Evolutionary conservation across 1,284 basidiomycete genomes (phyloP).

Genomic region (Trametes hirsuta): DNA sequence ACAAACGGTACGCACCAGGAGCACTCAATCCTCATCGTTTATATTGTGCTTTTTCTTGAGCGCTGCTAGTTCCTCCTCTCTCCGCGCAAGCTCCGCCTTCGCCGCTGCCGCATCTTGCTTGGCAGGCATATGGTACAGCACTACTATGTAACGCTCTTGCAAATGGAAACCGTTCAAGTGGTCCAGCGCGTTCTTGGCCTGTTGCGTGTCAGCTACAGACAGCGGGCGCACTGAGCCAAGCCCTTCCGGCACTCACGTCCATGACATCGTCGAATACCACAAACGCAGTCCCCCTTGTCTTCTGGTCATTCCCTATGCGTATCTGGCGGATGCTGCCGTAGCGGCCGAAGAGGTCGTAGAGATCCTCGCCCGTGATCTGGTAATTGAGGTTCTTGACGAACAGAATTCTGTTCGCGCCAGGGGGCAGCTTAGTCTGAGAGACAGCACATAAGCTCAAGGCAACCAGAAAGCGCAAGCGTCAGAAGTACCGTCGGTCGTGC

Average conservation of each 20-base stretch:
- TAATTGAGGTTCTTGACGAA: slow-evolving; percentile 95
- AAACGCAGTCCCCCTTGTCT: slow-evolving; percentile 96
- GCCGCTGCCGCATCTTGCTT: slow-evolving; percentile 92
- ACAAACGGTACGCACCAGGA: slow-evolving; percentile 6
- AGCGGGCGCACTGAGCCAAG: slow-evolving; percentile 14
- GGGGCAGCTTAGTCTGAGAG: slow-evolving; percentile 75
- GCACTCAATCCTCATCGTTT: slow-evolving; percentile 60
- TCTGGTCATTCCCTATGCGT: slow-evolving; percentile 88
- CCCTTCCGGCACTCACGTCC: slow-evolving; percentile 60
- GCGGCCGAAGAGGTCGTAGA: slow-evolving; percentile 97
- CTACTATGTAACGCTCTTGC: slow-evolving; percentile 97
- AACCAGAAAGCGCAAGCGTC: not conserved
- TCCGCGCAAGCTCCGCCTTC: slow-evolving; percentile 89
- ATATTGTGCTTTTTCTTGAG: slow-evolving; percentile 89
- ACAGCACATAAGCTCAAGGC: slow-evolving; percentile 1
- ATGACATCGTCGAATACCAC: slow-evolving; percentile 91
- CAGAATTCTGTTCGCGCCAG: slow-evolving; percentile 83
- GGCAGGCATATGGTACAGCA: slow-evolving; percentile 96
- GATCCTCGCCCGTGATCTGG: slow-evolving; percentile 90
- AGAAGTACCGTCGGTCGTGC: slow-evolving; percentile 63
- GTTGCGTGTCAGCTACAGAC: slow-evolving; percentile 12
- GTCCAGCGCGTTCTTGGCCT: slow-evolving; percentile 96
- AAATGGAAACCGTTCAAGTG: slow-evolving; percentile 98
- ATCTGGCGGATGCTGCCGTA: slow-evolving; percentile 98
- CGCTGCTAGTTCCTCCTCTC: slow-evolving; percentile 89